Conservation (phyloP, 352 stramenopile genomes). For the Elongisporangium prolatum region DNA sequence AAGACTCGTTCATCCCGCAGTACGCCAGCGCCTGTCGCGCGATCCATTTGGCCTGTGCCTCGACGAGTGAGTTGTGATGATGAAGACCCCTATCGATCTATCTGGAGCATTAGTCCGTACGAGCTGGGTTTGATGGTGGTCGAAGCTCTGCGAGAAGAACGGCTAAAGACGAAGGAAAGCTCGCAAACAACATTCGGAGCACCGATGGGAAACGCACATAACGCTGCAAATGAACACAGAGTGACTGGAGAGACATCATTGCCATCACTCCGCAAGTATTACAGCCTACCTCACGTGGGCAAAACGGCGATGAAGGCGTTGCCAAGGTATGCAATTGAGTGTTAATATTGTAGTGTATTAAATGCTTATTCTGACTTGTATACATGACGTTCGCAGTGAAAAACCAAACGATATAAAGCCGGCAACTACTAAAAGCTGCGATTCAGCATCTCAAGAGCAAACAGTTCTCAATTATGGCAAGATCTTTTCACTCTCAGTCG, state of each 20-base stretch:
- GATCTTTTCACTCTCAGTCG: conserved; percentile 27
- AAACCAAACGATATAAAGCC: neutral
- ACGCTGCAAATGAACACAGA: neutral
- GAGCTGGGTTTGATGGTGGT: neutral
- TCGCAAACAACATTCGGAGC: neutral
- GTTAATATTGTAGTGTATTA: neutral
- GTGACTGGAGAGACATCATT: neutral
- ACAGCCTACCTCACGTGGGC: neutral
- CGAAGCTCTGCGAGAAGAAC: neutral
- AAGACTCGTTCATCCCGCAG: neutral
- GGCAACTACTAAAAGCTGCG: neutral
- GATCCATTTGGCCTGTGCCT: neutral
- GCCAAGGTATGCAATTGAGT: neutral
- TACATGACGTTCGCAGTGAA: neutral
- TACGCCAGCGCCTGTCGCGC: neutral
- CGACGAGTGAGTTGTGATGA: neutral
- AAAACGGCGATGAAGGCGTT: neutral
- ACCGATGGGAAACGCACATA: neutral
- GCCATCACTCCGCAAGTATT: neutral
- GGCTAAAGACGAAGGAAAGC: neutral
- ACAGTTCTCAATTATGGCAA: conserved; percentile 12
- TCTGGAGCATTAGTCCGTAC: neutral
- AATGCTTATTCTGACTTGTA: neutral
- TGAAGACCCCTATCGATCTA: neutral
- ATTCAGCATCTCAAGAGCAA: neutral